phyloP scores from a whole-genome alignment of 2,329 filamentous ascomycete genomes.

The Fusarium citri region DNA sequence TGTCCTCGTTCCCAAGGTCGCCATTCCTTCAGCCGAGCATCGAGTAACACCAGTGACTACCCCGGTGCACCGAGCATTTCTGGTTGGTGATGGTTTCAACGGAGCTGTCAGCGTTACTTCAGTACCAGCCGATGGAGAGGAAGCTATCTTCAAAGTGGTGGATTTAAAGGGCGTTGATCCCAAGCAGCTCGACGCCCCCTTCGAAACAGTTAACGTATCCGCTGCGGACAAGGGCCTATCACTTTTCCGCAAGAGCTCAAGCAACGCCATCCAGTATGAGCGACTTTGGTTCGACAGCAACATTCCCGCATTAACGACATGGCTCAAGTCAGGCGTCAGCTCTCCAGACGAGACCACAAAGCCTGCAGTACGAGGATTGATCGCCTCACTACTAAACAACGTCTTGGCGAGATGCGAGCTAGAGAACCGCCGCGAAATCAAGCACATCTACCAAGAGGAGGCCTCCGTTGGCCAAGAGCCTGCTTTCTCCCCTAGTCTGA shows the following conservation, averaged over 20 bases:
- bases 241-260: constrained; percentile 75
- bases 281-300: constrained; percentile 79
- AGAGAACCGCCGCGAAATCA: constrained; percentile 55
- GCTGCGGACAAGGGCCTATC: constrained; percentile 72
- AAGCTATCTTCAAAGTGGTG: constrained; percentile 66
- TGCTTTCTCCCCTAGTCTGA: constrained; percentile 61
- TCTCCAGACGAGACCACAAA: constrained; percentile 65
- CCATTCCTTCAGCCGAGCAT: constrained; percentile 74
- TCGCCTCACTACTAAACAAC: constrained; percentile 73
- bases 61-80: constrained; percentile 83
- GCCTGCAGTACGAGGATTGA: constrained; percentile 72
- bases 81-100: constrained; percentile 78
- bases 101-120: constrained; percentile 69
- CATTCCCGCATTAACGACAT: constrained; percentile 71
- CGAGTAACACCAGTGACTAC: constrained; percentile 76
- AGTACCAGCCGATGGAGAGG: constrained; percentile 54
- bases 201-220: constrained; percentile 72
- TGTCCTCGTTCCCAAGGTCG: constrained; percentile 80
- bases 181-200: constrained; percentile 54
- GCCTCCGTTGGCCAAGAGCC: constrained; percentile 31
- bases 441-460: constrained; percentile 49
- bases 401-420: constrained; percentile 62
- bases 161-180: constrained; percentile 63
- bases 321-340: constrained; percentile 67
- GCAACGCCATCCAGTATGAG: constrained; percentile 78